A percentile compares a stretch with the other conserved stretches of the same genome.
Evolutionary conservation across 371 early-diverging fungal species (phyloP).

Genomic region (Apophysomyces trapeziformis): DNA sequence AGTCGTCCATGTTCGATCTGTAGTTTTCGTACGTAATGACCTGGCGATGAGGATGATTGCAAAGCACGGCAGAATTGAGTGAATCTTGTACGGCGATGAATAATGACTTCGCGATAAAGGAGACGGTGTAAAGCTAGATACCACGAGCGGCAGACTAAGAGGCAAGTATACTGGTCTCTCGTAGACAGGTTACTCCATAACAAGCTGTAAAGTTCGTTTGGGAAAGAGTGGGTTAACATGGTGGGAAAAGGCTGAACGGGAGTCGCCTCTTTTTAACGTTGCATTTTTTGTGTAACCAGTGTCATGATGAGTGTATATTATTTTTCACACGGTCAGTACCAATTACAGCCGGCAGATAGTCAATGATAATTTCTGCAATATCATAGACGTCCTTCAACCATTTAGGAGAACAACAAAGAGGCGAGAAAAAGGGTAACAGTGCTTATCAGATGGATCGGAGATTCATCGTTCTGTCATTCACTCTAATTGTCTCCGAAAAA

Average conservation of each 20-base stretch:
- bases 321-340: background rate
- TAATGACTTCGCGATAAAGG: slow-evolving; percentile 5
- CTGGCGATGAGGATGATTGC: slow-evolving; percentile 12
- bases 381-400: no score
- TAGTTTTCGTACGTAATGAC: slow-evolving; percentile 1
- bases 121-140: background rate
- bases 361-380: no score
- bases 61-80: slow-evolving; percentile 6
- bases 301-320: background rate
- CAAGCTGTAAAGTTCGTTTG: background rate
- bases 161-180: slow-evolving; percentile 1
- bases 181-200: background rate
- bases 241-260: slow-evolving; percentile 7
- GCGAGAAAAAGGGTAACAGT: no score
- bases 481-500: no score
- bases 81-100: slow-evolving; percentile 11
- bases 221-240: background rate
- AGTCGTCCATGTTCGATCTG: background rate
- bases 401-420: no score
- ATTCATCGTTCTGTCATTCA: no score
- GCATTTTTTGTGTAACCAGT: slow-evolving; percentile 8
- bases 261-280: background rate
- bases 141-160: slow-evolving; percentile 9
- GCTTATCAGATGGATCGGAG: no score
- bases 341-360: background rate